phyloP scores from a whole-genome alignment of 768 basidiomycete genomes.

The Agaricus sinodeliciosus region DNA sequence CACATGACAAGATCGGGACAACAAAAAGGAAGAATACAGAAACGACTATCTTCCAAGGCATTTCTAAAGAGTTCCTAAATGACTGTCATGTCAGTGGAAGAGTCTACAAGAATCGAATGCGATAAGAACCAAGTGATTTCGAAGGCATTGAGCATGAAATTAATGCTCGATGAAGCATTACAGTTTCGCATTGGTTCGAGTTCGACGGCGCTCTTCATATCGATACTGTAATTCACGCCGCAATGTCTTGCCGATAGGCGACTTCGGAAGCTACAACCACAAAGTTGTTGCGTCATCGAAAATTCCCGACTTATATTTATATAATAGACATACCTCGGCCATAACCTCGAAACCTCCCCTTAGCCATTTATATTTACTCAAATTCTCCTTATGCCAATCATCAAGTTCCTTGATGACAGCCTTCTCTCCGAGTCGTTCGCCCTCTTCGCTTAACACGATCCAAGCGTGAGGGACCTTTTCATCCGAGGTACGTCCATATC shows the following conservation, averaged over 20 bases:
- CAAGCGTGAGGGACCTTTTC: constrained; percentile 74
- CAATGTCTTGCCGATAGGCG: constrained; percentile 64
- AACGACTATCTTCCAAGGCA: too few species aligned
- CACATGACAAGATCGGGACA: too few species aligned
- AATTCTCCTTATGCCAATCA: constrained; percentile 49
- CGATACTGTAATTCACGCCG: constrained; percentile 53
- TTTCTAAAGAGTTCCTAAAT: too few species aligned
- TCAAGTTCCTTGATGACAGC: constrained; percentile 42
- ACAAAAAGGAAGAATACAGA: too few species aligned
- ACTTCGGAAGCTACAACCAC: constrained; percentile 53
- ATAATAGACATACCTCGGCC: constrained; percentile 37
- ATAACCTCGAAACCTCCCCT: constrained; percentile 68
- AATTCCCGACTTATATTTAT: background rate
- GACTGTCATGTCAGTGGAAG: too few species aligned
- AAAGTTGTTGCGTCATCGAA: background rate
- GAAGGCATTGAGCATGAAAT: too few species aligned
- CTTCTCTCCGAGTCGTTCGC: constrained; percentile 38
- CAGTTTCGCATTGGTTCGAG: constrained; percentile 18
- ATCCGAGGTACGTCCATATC: constrained; percentile 53
- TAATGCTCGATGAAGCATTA: constrained; percentile 8
- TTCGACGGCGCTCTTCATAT: constrained; percentile 31
- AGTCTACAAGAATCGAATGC: too few species aligned
- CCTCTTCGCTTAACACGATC: constrained; percentile 56
- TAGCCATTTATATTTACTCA: constrained; percentile 74
- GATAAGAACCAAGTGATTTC: too few species aligned